Evolutionary conservation across 192 early-diverging fungal species (phyloP).

Genomic region (Coemansia sp.): DNA sequence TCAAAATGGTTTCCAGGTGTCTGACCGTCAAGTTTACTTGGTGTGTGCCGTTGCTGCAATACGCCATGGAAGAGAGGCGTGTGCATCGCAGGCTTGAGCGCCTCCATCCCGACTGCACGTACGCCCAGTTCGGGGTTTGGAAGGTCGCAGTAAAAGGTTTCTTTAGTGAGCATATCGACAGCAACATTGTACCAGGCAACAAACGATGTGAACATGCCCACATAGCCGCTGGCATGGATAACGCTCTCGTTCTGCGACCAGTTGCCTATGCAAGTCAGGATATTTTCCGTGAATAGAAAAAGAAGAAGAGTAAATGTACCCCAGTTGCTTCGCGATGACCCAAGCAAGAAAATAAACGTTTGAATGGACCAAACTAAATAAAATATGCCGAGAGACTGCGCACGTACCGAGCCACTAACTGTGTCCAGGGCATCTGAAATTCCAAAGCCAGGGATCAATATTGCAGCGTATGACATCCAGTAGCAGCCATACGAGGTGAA

Average conservation of each 20-base stretch:
- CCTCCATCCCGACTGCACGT: slow-evolving; percentile 4
- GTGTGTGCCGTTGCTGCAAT: slow-evolving; percentile 1
- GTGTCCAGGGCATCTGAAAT: slow-evolving; percentile 42
- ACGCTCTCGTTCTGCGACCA: slow-evolving; percentile 47
- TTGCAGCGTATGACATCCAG: slow-evolving; percentile 60
- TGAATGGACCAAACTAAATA: slow-evolving; percentile 58
- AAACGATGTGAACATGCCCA: slow-evolving; percentile 53
- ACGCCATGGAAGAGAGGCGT: slow-evolving; percentile 15
- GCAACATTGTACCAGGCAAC: slow-evolving; percentile 61
- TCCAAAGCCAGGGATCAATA: slow-evolving; percentile 57
- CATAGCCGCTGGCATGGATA: slow-evolving; percentile 45
- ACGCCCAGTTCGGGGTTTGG: slow-evolving; percentile 47
- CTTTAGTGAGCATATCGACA: slow-evolving; percentile 55
- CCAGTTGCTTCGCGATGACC: slow-evolving; percentile 53
- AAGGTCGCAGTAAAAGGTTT: slow-evolving; percentile 60
- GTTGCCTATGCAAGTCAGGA: slow-evolving; percentile 50
- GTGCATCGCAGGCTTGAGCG: slow-evolving; percentile 18
- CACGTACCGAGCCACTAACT: slow-evolving; percentile 40
- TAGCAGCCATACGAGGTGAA: slow-evolving; percentile 57
- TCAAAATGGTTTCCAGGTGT: slow-evolving; percentile 37
- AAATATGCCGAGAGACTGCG: slow-evolving; percentile 54
- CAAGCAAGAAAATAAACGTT: slow-evolving; percentile 58
- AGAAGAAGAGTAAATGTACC: slow-evolving; percentile 50
- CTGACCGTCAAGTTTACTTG: slow-evolving; percentile 13
- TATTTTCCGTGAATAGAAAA: slow-evolving; percentile 51